Percentiles rank a stretch among this genome's conserved stretches.
These are phyloP conservation scores for Oryza australiensis DNA, from an alignment of 176 grass and related monocot genomes.

Conservation along the genomic window DNA sequence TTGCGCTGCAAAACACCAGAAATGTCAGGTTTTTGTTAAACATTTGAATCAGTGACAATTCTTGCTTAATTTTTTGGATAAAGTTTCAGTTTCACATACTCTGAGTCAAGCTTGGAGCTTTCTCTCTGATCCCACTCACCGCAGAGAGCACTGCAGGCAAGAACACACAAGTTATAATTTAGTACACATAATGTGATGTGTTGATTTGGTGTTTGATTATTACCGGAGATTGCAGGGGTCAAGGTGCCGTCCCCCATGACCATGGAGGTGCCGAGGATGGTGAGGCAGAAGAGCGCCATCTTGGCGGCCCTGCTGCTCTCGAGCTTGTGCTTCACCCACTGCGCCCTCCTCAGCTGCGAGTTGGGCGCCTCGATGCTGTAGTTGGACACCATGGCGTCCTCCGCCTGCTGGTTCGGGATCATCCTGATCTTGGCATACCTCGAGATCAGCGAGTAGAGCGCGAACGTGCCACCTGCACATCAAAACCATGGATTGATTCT, in stretches of 20 bases:
- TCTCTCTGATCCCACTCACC: constrained; percentile 71
- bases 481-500: too few species aligned
- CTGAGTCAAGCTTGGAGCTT: constrained; percentile 63
- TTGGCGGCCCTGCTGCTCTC: constrained; percentile 57
- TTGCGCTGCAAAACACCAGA: constrained; percentile 40
- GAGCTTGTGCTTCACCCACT: constrained; percentile 56
- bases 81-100: constrained; percentile 38
- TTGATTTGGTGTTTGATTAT: neutral
- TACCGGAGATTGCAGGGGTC: constrained; percentile 78
- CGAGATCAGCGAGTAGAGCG: constrained; percentile 71
- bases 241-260: constrained; percentile 77
- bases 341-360: constrained; percentile 43
- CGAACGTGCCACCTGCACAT: constrained; percentile 71
- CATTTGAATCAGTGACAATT: neutral
- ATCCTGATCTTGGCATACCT: constrained; percentile 61
- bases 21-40: constrained; percentile 16
- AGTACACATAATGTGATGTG: neutral
- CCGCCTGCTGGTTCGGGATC: constrained; percentile 71
- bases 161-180: constrained; percentile 7
- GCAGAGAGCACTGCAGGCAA: constrained; percentile 52
- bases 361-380: constrained; percentile 47
- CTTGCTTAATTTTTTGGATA: neutral
- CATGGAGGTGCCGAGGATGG: constrained; percentile 81
- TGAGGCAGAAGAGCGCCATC: constrained; percentile 50
- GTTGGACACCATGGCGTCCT: constrained; percentile 65